Conservation (phyloP, 192 early-diverging fungal genomes). For the Podila verticillata region DNA sequence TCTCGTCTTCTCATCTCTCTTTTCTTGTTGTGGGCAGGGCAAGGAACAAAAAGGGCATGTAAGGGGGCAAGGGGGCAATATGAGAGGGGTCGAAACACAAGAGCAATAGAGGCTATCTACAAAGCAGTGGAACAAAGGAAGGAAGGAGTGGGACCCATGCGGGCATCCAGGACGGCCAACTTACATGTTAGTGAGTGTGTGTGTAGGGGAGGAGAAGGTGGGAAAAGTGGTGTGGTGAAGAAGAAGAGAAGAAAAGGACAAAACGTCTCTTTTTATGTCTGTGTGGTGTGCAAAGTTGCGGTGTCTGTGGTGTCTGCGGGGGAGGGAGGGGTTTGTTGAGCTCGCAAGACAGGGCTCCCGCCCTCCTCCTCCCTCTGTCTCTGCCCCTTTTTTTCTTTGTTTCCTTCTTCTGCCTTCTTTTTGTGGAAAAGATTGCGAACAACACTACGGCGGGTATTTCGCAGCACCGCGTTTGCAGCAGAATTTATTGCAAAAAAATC, state of each 20-base stretch:
- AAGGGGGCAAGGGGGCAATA: no score
- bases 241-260: neutral
- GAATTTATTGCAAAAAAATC: no score
- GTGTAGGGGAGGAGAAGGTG: neutral
- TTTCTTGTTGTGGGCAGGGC: neutral
- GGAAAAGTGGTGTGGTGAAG: neutral
- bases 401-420: neutral
- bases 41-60: neutral
- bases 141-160: neutral
- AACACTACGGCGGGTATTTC: slow-evolving; percentile 2
- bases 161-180: neutral
- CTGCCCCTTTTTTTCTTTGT: neutral
- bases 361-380: neutral
- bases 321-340: no score
- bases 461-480: slow-evolving; percentile 8
- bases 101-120: neutral
- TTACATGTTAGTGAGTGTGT: neutral
- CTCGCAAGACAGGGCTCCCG: neutral
- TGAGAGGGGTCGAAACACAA: no score
- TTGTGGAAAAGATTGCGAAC: no score
- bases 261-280: neutral
- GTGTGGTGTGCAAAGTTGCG: neutral
- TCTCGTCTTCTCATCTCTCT: neutral
- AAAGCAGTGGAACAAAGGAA: neutral
- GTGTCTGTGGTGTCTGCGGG: no score